Percentiles rank a stretch among this genome's conserved stretches.
Evolutionary conservation across 164 flowering plant species (phyloP).

Genomic region (Vitis riparia): DNA sequence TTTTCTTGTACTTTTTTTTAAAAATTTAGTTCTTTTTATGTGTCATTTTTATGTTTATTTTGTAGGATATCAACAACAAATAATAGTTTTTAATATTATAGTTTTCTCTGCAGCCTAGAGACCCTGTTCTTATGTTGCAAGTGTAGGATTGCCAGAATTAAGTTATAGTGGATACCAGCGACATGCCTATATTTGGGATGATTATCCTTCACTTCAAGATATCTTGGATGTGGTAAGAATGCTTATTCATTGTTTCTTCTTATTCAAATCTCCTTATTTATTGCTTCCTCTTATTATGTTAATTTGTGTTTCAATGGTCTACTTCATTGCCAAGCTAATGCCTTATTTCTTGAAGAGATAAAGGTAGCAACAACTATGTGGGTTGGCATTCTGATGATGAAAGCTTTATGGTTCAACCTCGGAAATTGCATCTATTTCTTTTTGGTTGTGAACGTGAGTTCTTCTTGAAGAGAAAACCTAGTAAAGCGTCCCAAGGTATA

Average conservation of each 20-base stretch:
- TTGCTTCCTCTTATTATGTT: background rate
- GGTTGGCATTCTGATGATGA: constrained; percentile 98
- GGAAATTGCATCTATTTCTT: constrained; percentile 83
- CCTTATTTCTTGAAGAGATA: constrained; percentile 53
- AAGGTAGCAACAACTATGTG: constrained; percentile 79
- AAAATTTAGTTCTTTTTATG: too few relatives aligned
- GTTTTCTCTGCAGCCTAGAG: constrained; percentile 65
- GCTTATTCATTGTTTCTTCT: constrained; percentile 5
- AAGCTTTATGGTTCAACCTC: constrained; percentile 84
- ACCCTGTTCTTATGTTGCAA: constrained; percentile 70
- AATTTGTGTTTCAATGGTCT: background rate
- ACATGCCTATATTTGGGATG: constrained; percentile 80
- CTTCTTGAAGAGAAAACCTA: constrained; percentile 71
- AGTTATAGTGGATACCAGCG: constrained; percentile 87
- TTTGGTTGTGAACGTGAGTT: constrained; percentile 92
- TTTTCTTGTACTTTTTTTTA: too few relatives aligned
- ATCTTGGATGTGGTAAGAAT: constrained; percentile 54
- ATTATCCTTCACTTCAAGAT: constrained; percentile 66
- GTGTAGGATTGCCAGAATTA: constrained; percentile 59
- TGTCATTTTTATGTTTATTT: too few relatives aligned
- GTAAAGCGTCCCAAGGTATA: constrained; percentile 42
- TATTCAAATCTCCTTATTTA: background rate
- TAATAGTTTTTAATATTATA: too few relatives aligned
- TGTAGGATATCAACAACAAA: too few relatives aligned
- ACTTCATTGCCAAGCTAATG: background rate